Base-by-base conservation (phyloP, 208 protist genomes). In the Trypanosoma lewisi region DNA sequence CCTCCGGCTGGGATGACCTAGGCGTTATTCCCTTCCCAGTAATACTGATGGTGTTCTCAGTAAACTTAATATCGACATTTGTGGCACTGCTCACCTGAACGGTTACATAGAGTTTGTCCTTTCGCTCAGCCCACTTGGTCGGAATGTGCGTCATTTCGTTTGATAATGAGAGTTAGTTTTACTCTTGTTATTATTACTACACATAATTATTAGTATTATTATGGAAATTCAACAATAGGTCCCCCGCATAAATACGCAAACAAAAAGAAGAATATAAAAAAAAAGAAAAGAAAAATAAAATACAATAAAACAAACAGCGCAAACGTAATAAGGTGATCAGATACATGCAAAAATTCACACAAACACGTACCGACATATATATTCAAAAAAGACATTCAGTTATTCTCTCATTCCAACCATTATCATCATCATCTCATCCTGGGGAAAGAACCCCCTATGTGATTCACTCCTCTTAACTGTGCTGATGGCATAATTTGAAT, bases 41-140 rank as follows among this genome's bases (percentile, higher is more conserved):
- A 67, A 93, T 77, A 34, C 66, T 67, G 58, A 96, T 80, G 12
- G 69, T 71, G 70, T 91, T 93, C 47, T 88, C 86, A 11, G 78
- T 82, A 58, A 96, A 96, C 63, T 77, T 70, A 6, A 96, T 72
- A 53, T 84, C 42, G 39, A 96, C 84, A 51, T 91, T 79, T 8
- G 77, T 85, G 31, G 86, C 82, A 55, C 68, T 77, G 77, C 71
- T 85, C 50, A 80, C 84, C 49, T 93, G 83, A 30, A 92, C 72
- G 23, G 89, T 96, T 63, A 96, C 89, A 74, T 89, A 96, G 30
- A 96, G 75, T 21, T 85, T 82, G 72, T 93, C 89, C 1, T 86
- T 70, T 39, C 89, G 89, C 75, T 96, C 89, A 28, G 89, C 89
- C 89, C 89, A 96, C 75, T 96, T 96, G 61, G 72, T 92, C 56